These are phyloP conservation scores for Aspergillus sp. DNA, from an alignment of 2,329 filamentous ascomycete genomes.

Conservation along the genomic window DNA sequence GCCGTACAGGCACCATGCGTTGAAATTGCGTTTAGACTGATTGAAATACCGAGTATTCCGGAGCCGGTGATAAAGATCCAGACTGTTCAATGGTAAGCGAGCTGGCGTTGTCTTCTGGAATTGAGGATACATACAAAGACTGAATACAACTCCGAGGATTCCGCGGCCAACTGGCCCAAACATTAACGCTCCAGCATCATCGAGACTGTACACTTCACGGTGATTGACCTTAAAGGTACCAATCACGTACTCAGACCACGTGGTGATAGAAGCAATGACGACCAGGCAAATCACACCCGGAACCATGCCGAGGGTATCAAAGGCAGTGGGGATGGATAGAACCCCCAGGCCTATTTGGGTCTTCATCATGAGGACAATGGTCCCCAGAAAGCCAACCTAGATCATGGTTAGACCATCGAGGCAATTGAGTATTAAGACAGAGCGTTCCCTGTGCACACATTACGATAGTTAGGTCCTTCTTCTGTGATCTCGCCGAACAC, in stretches of 20 bases:
- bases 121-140: slow-evolving; percentile 14
- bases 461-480: slow-evolving; percentile 32
- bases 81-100: slow-evolving; percentile 13
- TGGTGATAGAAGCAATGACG: slow-evolving; percentile 44
- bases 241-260: slow-evolving; percentile 51
- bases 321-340: slow-evolving; percentile 48
- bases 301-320: slow-evolving; percentile 48
- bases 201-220: slow-evolving; percentile 57
- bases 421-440: neutral
- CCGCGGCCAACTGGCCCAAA: slow-evolving; percentile 55
- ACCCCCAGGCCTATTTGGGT: slow-evolving; percentile 49
- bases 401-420: neutral
- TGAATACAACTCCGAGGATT: slow-evolving; percentile 35
- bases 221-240: slow-evolving; percentile 53
- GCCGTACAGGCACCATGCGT: slow-evolving; percentile 34
- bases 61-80: slow-evolving; percentile 42
- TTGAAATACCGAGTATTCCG: slow-evolving; percentile 43
- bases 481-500: slow-evolving; percentile 38
- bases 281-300: slow-evolving; percentile 49
- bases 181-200: slow-evolving; percentile 55
- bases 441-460: slow-evolving; percentile 16
- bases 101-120: neutral
- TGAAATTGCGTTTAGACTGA: slow-evolving; percentile 43
- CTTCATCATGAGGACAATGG: slow-evolving; percentile 47
- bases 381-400: slow-evolving; percentile 45